These are phyloP conservation scores for Effrenium voratum DNA, from an alignment of 73 alveolate genomes.

Conservation along the genomic window DNA sequence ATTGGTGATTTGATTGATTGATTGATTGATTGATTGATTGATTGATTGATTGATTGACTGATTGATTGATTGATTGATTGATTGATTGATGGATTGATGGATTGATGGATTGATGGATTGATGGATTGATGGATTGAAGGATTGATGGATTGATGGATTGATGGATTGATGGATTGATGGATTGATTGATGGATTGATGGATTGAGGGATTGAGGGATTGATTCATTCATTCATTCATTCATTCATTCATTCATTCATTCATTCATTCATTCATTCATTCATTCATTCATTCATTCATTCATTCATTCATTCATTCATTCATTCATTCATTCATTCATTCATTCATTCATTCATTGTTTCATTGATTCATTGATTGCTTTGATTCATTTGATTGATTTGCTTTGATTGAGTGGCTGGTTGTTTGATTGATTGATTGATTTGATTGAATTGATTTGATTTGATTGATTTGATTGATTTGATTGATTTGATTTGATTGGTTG, in stretches of 20 bases:
- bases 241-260: background rate
- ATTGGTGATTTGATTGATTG: background rate
- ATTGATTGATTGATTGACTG: background rate
- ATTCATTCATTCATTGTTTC: background rate
- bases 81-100: background rate
- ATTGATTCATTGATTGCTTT: background rate
- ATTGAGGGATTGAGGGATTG: background rate
- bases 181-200: background rate
- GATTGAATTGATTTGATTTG: background rate
- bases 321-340: background rate
- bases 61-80: background rate
- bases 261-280: background rate
- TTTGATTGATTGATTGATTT: background rate
- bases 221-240: background rate
- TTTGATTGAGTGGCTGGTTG: background rate
- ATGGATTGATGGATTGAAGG: background rate
- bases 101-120: background rate
- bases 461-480: background rate
- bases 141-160: background rate
- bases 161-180: background rate
- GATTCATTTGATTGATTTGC: background rate
- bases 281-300: background rate
- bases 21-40: background rate
- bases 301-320: background rate
- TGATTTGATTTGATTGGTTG: background rate